Percentiles rank a stretch among this genome's conserved stretches.
Conservation (phyloP, 2,329 filamentous ascomycete species). For the Fusarium chaquense region DNA sequence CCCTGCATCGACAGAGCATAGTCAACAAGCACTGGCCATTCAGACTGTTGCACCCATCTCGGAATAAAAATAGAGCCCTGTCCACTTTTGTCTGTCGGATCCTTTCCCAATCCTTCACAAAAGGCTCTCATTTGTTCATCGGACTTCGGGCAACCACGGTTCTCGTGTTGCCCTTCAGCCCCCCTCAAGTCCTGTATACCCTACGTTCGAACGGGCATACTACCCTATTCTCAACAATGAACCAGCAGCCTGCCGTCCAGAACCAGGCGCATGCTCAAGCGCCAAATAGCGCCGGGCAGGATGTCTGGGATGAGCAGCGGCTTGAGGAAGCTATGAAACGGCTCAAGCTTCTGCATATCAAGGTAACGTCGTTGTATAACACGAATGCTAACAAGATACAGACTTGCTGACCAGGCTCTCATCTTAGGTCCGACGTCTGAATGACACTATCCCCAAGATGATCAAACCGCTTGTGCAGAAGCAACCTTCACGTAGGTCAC, state of each 20-base stretch:
- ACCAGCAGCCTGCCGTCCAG: conserved; percentile 38
- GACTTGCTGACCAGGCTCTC: conserved; percentile 35
- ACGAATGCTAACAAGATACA: conserved; percentile 21
- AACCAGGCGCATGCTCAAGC: conserved; percentile 34
- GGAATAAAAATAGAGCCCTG: conserved; percentile 28
- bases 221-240: conserved; percentile 35
- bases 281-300: conserved; percentile 44
- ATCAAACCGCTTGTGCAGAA: conserved; percentile 63
- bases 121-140: conserved; percentile 18
- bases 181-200: conserved; percentile 23
- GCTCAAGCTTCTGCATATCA: conserved; percentile 66
- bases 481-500: conserved; percentile 63
- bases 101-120: conserved; percentile 18
- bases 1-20: conserved; percentile 17
- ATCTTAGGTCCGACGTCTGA: conserved; percentile 51
- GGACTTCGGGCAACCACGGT: conserved; percentile 19
- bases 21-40: conserved; percentile 11
- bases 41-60: conserved; percentile 6
- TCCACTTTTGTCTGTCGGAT: conserved; percentile 19
- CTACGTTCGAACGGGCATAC: conserved; percentile 9
- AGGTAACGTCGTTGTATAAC: conserved; percentile 54
- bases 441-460: conserved; percentile 55
- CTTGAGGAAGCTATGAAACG: conserved; percentile 63
- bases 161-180: conserved; percentile 33
- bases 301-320: conserved; percentile 61